Conservation (phyloP, 306 rosid genomes). For the Hippophae tibetana region DNA sequence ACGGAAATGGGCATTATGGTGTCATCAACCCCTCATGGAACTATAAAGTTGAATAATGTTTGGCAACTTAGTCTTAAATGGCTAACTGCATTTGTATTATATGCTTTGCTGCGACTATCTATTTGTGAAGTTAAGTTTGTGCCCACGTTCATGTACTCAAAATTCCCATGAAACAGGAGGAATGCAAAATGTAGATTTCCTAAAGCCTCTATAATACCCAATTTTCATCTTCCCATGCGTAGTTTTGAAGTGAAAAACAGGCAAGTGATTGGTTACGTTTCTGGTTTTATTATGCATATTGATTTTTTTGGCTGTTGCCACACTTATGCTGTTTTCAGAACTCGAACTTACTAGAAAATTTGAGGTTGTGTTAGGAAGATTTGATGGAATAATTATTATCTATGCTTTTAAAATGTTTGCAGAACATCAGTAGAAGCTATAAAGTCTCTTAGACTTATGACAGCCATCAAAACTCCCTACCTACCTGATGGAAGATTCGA, state of each 20-base stretch:
- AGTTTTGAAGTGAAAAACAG: slow-evolving; percentile 76
- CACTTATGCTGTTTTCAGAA: neutral
- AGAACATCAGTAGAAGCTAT: slow-evolving; percentile 80
- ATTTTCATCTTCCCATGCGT: slow-evolving; percentile 92
- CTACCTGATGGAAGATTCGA: slow-evolving; percentile 93
- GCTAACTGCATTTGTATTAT: too few species aligned
- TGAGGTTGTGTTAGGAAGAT: neutral
- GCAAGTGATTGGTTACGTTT: slow-evolving; percentile 17
- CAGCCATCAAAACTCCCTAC: slow-evolving; percentile 95
- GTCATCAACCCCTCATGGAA: too few species aligned
- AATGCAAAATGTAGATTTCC: too few species aligned
- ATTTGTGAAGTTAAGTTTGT: too few species aligned
- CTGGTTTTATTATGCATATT: too few species aligned
- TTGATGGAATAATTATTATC: neutral
- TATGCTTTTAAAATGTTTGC: slow-evolving; percentile 20
- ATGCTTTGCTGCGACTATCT: too few species aligned
- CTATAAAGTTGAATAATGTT: too few species aligned
- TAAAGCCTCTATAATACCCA: slow-evolving; percentile 3
- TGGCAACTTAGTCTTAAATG: too few species aligned
- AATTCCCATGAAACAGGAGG: too few species aligned
- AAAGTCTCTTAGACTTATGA: slow-evolving; percentile 60
- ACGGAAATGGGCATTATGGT: too few species aligned
- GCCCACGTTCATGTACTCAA: too few species aligned
- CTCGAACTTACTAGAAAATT: neutral
- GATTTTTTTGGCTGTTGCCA: too few species aligned